A percentile compares a stretch with the other conserved stretches of the same genome.
These are phyloP conservation scores for Aureobasidium sp. DNA, from an alignment of 2,329 filamentous ascomycete genomes.

Conservation along the genomic window DNA sequence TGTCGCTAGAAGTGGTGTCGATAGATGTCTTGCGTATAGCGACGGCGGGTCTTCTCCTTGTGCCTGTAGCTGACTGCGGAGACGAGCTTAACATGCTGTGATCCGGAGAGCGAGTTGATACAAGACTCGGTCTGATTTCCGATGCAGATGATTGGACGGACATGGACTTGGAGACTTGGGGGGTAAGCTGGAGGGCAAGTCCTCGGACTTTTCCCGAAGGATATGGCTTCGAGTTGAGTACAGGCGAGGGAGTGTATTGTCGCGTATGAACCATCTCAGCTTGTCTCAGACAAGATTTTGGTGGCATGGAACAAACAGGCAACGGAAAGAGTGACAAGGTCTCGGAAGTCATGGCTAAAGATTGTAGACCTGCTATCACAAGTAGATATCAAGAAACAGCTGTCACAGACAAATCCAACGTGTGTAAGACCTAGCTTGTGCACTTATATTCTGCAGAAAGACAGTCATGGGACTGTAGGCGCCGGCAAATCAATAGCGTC, in stretches of 20 bases:
- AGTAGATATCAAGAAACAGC: neutral
- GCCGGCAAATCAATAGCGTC: slow-evolving; percentile 14
- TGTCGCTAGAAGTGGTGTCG: slow-evolving; percentile 3
- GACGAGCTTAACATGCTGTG: neutral
- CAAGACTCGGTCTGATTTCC: neutral
- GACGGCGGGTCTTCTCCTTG: neutral
- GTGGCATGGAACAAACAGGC: slow-evolving; percentile 3
- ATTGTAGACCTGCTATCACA: slow-evolving; percentile 6
- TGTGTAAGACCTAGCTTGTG: neutral
- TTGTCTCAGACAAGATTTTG: slow-evolving; percentile 21
- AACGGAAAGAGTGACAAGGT: slow-evolving; percentile 18
- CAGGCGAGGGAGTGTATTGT: slow-evolving; percentile 9
- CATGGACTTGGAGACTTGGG: neutral
- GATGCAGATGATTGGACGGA: neutral
- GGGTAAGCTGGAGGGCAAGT: slow-evolving; percentile 13
- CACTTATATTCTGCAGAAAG: slow-evolving; percentile 12
- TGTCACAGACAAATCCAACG: neutral
- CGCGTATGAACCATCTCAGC: neutral
- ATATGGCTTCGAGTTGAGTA: neutral
- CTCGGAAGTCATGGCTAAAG: slow-evolving; percentile 10
- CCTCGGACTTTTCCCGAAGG: slow-evolving; percentile 1
- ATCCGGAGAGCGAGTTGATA: neutral
- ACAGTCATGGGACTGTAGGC: neutral
- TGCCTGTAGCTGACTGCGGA: neutral
- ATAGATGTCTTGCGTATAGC: slow-evolving; percentile 9